Base-by-base conservation (phyloP, 164 flowering plant genomes). In the Vitis labrusca region DNA sequence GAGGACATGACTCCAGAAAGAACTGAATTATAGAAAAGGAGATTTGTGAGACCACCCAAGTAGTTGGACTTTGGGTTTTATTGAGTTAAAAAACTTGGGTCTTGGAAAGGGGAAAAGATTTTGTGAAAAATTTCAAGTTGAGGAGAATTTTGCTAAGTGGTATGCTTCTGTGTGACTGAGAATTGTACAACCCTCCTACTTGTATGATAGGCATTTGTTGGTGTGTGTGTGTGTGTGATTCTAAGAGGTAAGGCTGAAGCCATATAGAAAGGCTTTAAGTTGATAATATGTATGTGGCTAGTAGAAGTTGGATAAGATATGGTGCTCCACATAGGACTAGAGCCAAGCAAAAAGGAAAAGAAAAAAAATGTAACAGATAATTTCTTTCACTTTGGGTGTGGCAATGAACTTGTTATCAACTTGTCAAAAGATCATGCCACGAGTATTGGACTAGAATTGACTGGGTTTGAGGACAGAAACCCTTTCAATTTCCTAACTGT, bases 241-340 rank as follows among this genome's bases (percentile, higher is more conserved):
- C 17, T 64, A 29, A 19, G 47, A 30, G 57, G 52, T 50, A 64
- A 64, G 2, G 1, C 30, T 23, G 23, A 64, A 23, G 57, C 58
- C 55, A 19, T 51, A 50, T 51, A 23, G 32, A 51, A 44, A 64
- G 67, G 58, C 16, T n/a, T 8, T 62, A 23, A 55, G 66, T 62
- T 55, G 76, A 73, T 67, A 73, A 67, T 52, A 29, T 63, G 30
- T 73, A 3, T 67, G 71, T 68, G 76, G 76, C 67, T 63, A 30
- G 37, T 30, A 37, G 63, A 32, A 57, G 63, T 10, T 68, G 64
- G 67, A 63, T 57, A 58, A 64, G 72, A 73, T 57, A 58, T 63
- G 63, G 27, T 66, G 13, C 49, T 53, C 9, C 15, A 23, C 23
- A 55, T 50, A 30, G 37, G 64, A 49, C 63, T 30, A 8, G 49